Conservation (phyloP, 1,284 basidiomycete genomes). For the Rhodotorula mucilaginosa region DNA sequence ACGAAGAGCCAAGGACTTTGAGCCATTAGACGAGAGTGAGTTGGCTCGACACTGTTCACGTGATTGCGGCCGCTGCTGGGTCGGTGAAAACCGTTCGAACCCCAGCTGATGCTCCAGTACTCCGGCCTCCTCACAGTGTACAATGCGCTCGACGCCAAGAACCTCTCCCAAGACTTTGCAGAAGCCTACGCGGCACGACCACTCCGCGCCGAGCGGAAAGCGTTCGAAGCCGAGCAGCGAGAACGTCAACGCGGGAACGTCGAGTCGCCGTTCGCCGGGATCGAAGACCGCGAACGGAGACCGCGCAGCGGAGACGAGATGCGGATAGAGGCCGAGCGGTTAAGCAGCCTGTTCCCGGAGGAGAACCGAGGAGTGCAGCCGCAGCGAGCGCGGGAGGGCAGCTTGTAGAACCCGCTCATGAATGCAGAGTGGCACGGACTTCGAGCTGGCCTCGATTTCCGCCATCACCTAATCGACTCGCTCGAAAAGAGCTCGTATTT, state of each 20-base stretch:
- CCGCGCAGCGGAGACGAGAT: constrained; percentile 70
- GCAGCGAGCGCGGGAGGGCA: background rate
- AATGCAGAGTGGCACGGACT: no score
- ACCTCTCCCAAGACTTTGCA: constrained; percentile 36
- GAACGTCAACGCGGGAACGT: constrained; percentile 22
- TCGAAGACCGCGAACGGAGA: constrained; percentile 52
- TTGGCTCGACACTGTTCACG: background rate
- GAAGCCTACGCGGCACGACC: constrained; percentile 19
- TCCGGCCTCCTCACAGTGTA: constrained; percentile 18
- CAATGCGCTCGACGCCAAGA: constrained; percentile 43
- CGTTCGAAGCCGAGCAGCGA: constrained; percentile 15
- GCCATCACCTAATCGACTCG: no score
- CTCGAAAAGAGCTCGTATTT: no score
- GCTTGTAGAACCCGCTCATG: no score
- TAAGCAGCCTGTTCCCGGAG: constrained; percentile 46
- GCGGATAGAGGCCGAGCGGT: constrained; percentile 69
- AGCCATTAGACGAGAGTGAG: constrained; percentile 56
- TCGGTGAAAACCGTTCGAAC: no score
- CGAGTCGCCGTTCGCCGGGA: constrained; percentile 28
- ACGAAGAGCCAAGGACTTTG: constrained; percentile 50
- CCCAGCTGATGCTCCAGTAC: no score
- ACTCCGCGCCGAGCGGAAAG: constrained; percentile 22
- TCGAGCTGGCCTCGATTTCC: no score
- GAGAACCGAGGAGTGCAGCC: constrained; percentile 5
- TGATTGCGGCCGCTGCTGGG: no score